Percentiles rank a stretch among this genome's conserved stretches.
Evolutionary conservation across 2,329 filamentous ascomycete species (phyloP).

Genomic region (Zopfia rhizophila): DNA sequence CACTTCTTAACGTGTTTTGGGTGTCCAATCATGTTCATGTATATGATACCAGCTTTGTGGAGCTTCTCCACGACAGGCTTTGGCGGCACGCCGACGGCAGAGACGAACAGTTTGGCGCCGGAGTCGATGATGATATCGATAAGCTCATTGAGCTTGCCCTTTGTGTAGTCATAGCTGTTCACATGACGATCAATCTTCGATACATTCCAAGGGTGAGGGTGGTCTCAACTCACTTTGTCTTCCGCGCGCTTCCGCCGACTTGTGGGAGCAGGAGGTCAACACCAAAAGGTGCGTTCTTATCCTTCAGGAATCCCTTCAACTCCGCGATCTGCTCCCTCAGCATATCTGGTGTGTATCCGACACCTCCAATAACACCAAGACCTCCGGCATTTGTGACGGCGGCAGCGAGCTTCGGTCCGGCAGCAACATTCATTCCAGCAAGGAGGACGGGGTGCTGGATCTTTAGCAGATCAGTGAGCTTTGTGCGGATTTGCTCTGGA

Average conservation of each 20-base stretch:
- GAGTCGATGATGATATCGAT: slow-evolving; percentile 92
- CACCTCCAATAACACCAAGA: slow-evolving; percentile 94
- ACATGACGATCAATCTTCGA: slow-evolving; percentile 11
- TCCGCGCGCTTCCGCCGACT: slow-evolving; percentile 91
- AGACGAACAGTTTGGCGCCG: slow-evolving; percentile 93
- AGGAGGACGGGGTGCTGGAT: slow-evolving; percentile 97
- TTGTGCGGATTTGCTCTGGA: slow-evolving; percentile 87
- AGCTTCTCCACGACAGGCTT: slow-evolving; percentile 89
- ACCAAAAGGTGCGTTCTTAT: slow-evolving; percentile 95
- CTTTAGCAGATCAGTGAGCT: slow-evolving; percentile 93
- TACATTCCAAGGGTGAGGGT: not conserved
- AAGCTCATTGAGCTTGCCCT: slow-evolving; percentile 94
- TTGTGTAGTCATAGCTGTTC: slow-evolving; percentile 96
- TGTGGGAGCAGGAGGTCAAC: slow-evolving; percentile 94
- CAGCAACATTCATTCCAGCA: slow-evolving; percentile 99
- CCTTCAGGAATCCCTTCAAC: slow-evolving; percentile 84
- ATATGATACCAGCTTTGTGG: slow-evolving; percentile 86
- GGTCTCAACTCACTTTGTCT: slow-evolving; percentile 77
- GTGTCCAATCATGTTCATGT: slow-evolving; percentile 99
- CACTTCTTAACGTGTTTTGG: slow-evolving; percentile 99
- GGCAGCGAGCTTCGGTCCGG: slow-evolving; percentile 93
- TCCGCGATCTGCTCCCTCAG: slow-evolving; percentile 93
- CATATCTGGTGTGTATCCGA: slow-evolving; percentile 97
- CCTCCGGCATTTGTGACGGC: slow-evolving; percentile 97
- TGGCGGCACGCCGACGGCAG: slow-evolving; percentile 92